Evolutionary conservation across 2,329 filamentous ascomycete genomes (phyloP), one percentile per base, ranked within the genome.

Genomic region (Cytospora mali): DNA sequence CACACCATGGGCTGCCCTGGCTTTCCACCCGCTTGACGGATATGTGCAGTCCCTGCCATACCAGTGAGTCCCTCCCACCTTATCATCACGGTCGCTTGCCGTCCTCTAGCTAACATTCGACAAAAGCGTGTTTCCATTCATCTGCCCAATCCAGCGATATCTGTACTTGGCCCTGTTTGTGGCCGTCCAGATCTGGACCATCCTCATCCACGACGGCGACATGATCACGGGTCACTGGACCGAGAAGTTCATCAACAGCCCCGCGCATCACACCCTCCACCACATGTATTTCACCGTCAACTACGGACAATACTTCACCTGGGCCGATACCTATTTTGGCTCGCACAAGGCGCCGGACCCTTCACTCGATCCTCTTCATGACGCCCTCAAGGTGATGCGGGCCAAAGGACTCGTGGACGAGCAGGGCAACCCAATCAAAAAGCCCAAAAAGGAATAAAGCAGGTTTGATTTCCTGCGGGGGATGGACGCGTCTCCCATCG

Each of bases 201-300:
- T 81, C 64, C 71, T 81, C 61, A 81, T 81, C 58, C 79, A 81
- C 71, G 79, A 81, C 66, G 79, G 79, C 66, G 79, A 81, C 73
- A 80, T 79, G 76, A 78, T 81, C 57, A 73, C 77, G 16, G 77
- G 76, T 57, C 77, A 80, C 67, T 79, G 77, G 76, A 72, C 76
- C 21, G 78, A 80, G 63, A 78, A 76, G 64, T 79, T 74, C 67
- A 76, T 81, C 73, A 81, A 81, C 74, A 78, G 77, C 66, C 77
- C 79, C 7, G 79, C 79, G 13, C 77, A 79, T 69, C 79, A 81
- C 73, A 80, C 78, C 4, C 72, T 80, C 33, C 79, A 81, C 69
- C 79, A 81, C 72, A 77, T 81, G 70, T 80, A 79, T 72, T 81
- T 81, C 69, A 81, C 75, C 64, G 75, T 77, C 75, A 80, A 80